phyloP scores from a whole-genome alignment of 345 rosid genomes.

The Moricandia moricandioides region DNA sequence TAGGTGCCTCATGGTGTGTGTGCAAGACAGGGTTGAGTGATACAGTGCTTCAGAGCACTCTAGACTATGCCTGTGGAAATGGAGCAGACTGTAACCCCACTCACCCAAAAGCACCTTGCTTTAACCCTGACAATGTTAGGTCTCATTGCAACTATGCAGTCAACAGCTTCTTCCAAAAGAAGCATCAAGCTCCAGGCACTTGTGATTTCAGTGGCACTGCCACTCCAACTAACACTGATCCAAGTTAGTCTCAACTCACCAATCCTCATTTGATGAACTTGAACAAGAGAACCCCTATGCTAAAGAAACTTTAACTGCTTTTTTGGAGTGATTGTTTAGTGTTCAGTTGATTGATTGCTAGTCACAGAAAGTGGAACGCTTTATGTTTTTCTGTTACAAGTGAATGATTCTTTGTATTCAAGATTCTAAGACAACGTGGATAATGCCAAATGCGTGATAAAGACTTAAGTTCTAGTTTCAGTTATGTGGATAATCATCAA shows the following conservation, averaged over 20 bases:
- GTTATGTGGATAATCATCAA: background rate
- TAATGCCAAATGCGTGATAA: conserved; percentile 12
- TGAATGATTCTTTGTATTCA: conserved; percentile 5
- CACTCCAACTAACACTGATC: conserved; percentile 46
- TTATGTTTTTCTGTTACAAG: background rate
- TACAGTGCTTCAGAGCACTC: conserved; percentile 57
- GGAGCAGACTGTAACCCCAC: conserved; percentile 90
- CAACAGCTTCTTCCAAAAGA: conserved; percentile 85
- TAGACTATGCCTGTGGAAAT: conserved; percentile 95
- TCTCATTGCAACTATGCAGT: conserved; percentile 86
- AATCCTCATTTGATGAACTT: background rate
- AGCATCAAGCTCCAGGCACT: conserved; percentile 65
- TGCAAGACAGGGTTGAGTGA: conserved; percentile 68
- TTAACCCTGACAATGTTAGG: conserved; percentile 65
- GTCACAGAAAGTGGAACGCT: conserved; percentile 15
- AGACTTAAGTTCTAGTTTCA: background rate
- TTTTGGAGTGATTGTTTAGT: conserved; percentile 6
- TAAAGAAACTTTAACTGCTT: background rate
- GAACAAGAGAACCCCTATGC: background rate
- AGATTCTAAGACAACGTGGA: conserved; percentile 21
- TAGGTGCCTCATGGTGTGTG: conserved; percentile 79
- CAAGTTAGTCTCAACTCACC: conserved; percentile 43
- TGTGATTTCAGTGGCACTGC: conserved; percentile 89
- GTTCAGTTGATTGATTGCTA: conserved; percentile 2
- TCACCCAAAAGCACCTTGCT: conserved; percentile 61